A percentile compares a stretch with the other conserved stretches of the same genome.
phyloP scores from a whole-genome alignment of 2,329 filamentous ascomycete species.

The Aspergillus novoparasiticus region DNA sequence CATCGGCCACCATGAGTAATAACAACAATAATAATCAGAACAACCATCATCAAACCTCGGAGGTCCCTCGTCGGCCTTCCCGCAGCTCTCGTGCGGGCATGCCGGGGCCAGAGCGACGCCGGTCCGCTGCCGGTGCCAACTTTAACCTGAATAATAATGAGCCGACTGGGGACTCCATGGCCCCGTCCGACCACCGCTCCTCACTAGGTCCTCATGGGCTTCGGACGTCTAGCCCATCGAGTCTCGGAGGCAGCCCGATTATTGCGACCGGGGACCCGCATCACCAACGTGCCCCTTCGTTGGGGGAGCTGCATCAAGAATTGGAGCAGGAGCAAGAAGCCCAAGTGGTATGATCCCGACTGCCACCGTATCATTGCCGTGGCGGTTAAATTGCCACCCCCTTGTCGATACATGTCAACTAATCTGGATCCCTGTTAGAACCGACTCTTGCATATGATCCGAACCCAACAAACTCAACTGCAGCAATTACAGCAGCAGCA shows the following conservation, averaged over 20 bases:
- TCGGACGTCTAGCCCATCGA: conserved; percentile 47
- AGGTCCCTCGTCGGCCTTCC: conserved; percentile 53
- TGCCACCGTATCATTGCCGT: not conserved
- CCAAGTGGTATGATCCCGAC: conserved; percentile 46
- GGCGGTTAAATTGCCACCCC: conserved; percentile 3
- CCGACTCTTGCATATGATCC: conserved; percentile 53
- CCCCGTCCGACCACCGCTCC: conserved; percentile 40
- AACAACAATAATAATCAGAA: conserved; percentile 35
- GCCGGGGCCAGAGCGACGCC: conserved; percentile 45
- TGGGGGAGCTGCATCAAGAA: conserved; percentile 54
- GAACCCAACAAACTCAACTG: conserved; percentile 50
- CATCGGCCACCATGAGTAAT: conserved; percentile 16
- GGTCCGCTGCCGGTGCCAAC: conserved; percentile 45
- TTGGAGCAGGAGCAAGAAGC: conserved; percentile 55
- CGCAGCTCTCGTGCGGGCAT: conserved; percentile 38
- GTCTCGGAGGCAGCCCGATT: conserved; percentile 44
- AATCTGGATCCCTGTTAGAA: conserved; percentile 37
- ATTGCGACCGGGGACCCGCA: conserved; percentile 50
- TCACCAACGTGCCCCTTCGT: conserved; percentile 50
- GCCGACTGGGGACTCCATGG: conserved; percentile 38
- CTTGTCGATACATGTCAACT: conserved; percentile 11
- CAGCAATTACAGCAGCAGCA: conserved; percentile 42
- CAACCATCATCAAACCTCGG: conserved; percentile 76
- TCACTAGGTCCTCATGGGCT: conserved; percentile 42
- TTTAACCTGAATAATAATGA: conserved; percentile 41